Percentiles rank a stretch among this genome's conserved stretches.
Evolutionary conservation across 495 filamentous ascomycete genomes (phyloP).

Genomic region (Ramalina peruviana): DNA sequence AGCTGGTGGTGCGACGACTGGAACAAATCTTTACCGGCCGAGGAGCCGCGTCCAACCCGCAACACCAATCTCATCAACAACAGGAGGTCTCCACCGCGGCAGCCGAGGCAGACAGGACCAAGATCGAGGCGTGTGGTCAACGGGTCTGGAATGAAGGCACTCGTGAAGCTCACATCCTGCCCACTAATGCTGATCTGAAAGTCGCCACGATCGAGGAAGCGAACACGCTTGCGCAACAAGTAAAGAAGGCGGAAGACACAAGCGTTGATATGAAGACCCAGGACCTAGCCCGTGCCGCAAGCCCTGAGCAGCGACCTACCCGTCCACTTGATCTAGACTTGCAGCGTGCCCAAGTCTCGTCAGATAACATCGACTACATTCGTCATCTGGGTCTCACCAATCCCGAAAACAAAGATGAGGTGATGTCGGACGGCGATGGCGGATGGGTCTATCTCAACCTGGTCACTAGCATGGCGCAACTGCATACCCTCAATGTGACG

Average conservation of each 20-base stretch:
- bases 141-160: slow-evolving; percentile 23
- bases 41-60: slow-evolving; percentile 26
- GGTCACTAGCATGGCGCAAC: slow-evolving; percentile 64
- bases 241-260: slow-evolving; percentile 14
- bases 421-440: slow-evolving; percentile 20
- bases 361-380: slow-evolving; percentile 63
- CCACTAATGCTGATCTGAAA: slow-evolving; percentile 5
- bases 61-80: slow-evolving; percentile 33
- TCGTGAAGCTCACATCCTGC: slow-evolving; percentile 37
- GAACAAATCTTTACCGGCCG: slow-evolving; percentile 73
- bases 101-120: slow-evolving; percentile 18
- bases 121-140: slow-evolving; percentile 22
- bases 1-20: slow-evolving; percentile 51
- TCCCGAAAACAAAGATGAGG: slow-evolving; percentile 19
- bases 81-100: slow-evolving; percentile 41
- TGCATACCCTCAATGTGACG: slow-evolving; percentile 43
- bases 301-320: slow-evolving; percentile 53
- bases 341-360: slow-evolving; percentile 47
- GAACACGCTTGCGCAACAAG: not conserved
- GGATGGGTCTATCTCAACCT: slow-evolving; percentile 78
- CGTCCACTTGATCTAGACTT: slow-evolving; percentile 59
- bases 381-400: slow-evolving; percentile 51
- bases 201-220: slow-evolving; percentile 8
- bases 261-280: slow-evolving; percentile 9
- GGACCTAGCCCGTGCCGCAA: slow-evolving; percentile 11